A percentile compares a stretch with the other conserved stretches of the same genome.
Conservation (phyloP, 345 rosid genomes). For the Lepidium sativum region DNA sequence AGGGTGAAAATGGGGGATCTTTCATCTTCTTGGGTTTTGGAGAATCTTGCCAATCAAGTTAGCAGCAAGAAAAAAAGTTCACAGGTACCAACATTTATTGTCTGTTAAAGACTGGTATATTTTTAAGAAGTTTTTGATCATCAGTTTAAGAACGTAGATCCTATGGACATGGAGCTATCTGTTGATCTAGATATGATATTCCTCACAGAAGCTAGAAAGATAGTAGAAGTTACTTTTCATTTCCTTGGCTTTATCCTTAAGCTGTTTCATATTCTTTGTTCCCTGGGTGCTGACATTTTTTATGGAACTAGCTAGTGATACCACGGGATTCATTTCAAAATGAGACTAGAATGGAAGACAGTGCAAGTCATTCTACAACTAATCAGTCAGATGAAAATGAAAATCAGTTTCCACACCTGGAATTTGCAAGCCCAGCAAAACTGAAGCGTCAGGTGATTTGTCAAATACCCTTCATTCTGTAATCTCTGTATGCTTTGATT, state of each 20-base stretch:
- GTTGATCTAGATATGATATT: background rate
- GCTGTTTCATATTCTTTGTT: background rate
- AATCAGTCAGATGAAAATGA: constrained; percentile 28
- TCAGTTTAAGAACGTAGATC: background rate
- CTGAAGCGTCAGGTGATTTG: constrained; percentile 69
- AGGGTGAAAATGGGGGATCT: constrained; percentile 77
- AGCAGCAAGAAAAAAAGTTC: constrained; percentile 31
- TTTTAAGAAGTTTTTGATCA: background rate
- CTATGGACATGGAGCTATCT: background rate
- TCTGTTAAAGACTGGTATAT: background rate
- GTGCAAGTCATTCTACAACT: constrained; percentile 15
- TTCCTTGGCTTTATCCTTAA: constrained; percentile 1
- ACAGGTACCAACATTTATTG: constrained; percentile 35
- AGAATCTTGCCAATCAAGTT: constrained; percentile 42
- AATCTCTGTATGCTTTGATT: background rate
- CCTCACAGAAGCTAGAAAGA: constrained; percentile 6
- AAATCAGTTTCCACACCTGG: constrained; percentile 20
- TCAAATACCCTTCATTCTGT: constrained; percentile 14
- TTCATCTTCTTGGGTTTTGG: constrained; percentile 87
- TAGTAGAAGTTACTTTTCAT: background rate
- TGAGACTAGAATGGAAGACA: constrained; percentile 28
- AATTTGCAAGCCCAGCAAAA: constrained; percentile 61
- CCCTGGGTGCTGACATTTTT: constrained; percentile 1
- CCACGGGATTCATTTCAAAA: constrained; percentile 33
- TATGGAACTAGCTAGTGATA: constrained; percentile 28